Evolutionary conservation across 805 yeast species (phyloP), one percentile per base, ranked within the genome.

Genomic region (Huiozyma sinensis): DNA sequence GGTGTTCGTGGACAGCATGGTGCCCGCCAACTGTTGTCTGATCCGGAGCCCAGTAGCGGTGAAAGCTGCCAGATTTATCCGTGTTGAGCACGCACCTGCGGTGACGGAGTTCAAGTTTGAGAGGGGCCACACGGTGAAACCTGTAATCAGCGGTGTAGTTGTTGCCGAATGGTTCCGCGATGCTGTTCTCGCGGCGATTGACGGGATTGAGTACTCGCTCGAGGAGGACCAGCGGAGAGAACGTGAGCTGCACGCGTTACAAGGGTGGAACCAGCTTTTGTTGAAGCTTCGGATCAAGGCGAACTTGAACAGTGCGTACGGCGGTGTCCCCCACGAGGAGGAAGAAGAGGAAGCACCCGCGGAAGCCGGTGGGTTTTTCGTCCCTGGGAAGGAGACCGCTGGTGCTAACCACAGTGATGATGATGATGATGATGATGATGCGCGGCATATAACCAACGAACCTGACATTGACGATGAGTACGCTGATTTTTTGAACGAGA

Each of bases 51-150:
- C 74, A 34, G 61, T 71, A 45, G 77, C 83, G 0, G 77, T 74
- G 34, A 70, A 69, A 40, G 96, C 97, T 0, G 95, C 95, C 0
- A 73, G 73, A 46, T 56, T 78, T 0, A 54, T 89, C 8, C 77
- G 74, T 0, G 71, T 90, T 6, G 95, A 86, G 50, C 87, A 71
- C 65, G 97, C 95, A 0, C 80, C 77, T 40, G 97, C 97, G 0
- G 89, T 88, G 2, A 80, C 81, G 2, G 86, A 89, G 0, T 90
- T 92, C 64, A 92, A 86, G 44, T 92, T 84, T 63, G 73, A 70
- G 29, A 61, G 64, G 37, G 59, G 62, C 1, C 60, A 69, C 29
- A 54, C 56, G 33, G 79, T 83, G 0, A 79, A 77, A 8, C 90
- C 94, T 0, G 67, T 69, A 43, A 72, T 78, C 36, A 77, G 79